These are phyloP conservation scores for Sporothrix luriei DNA, from an alignment of 2,329 filamentous ascomycete species.

Conservation along the genomic window DNA sequence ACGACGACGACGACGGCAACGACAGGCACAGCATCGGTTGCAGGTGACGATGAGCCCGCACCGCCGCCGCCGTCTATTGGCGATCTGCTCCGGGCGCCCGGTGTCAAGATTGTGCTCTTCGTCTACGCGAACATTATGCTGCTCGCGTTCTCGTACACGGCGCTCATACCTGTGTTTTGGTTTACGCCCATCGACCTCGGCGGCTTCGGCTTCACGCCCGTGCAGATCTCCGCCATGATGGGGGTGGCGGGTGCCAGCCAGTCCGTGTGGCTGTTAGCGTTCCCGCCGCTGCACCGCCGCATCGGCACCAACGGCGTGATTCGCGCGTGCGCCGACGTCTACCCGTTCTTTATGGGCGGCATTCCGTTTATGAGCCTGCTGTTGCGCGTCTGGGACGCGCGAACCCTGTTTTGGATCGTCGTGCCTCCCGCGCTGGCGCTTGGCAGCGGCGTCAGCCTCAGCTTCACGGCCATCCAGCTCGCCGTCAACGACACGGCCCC, in stretches of 20 bases:
- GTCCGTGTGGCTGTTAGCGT: slow-evolving; percentile 69
- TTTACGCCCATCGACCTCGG: slow-evolving; percentile 65
- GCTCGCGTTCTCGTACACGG: slow-evolving; percentile 71
- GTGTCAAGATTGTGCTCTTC: slow-evolving; percentile 66
- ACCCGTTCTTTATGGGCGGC: slow-evolving; percentile 64
- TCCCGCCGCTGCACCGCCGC: slow-evolving; percentile 67
- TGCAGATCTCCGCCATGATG: slow-evolving; percentile 68
- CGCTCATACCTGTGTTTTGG: slow-evolving; percentile 68
- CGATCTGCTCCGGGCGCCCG: slow-evolving; percentile 63
- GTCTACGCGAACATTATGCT: slow-evolving; percentile 68
- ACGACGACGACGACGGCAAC: neutral
- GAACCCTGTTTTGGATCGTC: slow-evolving; percentile 60
- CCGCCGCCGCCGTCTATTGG: slow-evolving; percentile 45
- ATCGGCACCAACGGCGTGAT: slow-evolving; percentile 69
- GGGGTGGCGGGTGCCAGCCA: slow-evolving; percentile 66
- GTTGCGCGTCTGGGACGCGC: slow-evolving; percentile 48
- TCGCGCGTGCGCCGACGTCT: slow-evolving; percentile 57
- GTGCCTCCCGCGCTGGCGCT: slow-evolving; percentile 52
- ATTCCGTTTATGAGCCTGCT: slow-evolving; percentile 60
- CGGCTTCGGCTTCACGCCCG: slow-evolving; percentile 64
- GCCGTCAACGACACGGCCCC: slow-evolving; percentile 74
- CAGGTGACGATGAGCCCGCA: neutral
- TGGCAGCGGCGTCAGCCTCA: slow-evolving; percentile 67
- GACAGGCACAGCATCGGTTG: neutral
- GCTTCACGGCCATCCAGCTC: slow-evolving; percentile 71